A percentile compares a stretch with the other conserved stretches of the same genome.
Evolutionary conservation across 1,139 yeast genomes (phyloP).

Genomic region (Hyphopichia pseudoburtonii): DNA sequence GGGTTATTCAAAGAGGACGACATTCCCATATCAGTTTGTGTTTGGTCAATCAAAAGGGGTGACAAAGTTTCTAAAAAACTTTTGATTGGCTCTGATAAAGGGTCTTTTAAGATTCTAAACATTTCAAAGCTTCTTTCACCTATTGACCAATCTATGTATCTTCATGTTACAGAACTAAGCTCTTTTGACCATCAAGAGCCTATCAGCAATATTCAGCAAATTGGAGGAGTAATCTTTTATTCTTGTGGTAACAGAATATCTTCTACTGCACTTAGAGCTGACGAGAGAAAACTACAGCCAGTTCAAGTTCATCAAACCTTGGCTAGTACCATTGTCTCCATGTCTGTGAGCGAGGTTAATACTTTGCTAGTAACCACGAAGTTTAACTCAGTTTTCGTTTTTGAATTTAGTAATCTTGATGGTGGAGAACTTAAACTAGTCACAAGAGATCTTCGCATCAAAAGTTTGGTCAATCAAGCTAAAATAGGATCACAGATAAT

Average conservation of each 20-base stretch:
- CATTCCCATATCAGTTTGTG: conserved; percentile 33
- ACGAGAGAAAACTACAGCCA: conserved; percentile 37
- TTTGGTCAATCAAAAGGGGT: conserved; percentile 35
- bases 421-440: conserved; percentile 14
- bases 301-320: conserved; percentile 26
- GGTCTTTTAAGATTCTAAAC: conserved; percentile 46
- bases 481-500: conserved; percentile 25
- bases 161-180: conserved; percentile 35
- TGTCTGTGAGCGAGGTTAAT: conserved; percentile 23
- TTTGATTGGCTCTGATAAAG: conserved; percentile 36
- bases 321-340: conserved; percentile 37
- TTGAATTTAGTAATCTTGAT: conserved; percentile 13
- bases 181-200: conserved; percentile 38
- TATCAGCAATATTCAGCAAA: conserved; percentile 37
- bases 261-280: conserved; percentile 39
- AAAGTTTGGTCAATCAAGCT: conserved; percentile 40
- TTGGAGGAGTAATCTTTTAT: conserved; percentile 34
- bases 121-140: conserved; percentile 22
- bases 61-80: conserved; percentile 38
- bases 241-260: conserved; percentile 32
- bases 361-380: conserved; percentile 36
- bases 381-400: conserved; percentile 38
- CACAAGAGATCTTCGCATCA: conserved; percentile 37
- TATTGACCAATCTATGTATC: conserved; percentile 12
- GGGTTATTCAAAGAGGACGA: conserved; percentile 33